A percentile compares a stretch with the other conserved stretches of the same genome.
Evolutionary conservation across 2,329 filamentous ascomycete species (phyloP).

Genomic region (Aureobasidium sp.): DNA sequence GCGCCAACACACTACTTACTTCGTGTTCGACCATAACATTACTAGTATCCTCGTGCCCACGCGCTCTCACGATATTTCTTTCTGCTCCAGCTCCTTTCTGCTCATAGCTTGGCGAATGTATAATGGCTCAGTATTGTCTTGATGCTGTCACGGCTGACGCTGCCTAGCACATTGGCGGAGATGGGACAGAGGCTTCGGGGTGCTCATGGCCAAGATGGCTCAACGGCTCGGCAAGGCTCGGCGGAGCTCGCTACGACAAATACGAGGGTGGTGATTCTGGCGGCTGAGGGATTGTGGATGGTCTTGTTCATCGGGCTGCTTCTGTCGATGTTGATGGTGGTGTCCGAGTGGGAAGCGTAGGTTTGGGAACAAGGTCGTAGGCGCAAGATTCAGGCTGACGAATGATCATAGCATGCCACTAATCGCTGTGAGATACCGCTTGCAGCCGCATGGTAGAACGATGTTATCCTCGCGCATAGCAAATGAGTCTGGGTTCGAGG

Average conservation of each 20-base stretch:
- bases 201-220: background rate
- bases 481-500: background rate
- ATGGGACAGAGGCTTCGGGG: background rate
- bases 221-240: background rate
- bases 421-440: too few species aligned
- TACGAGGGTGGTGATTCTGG: too few species aligned
- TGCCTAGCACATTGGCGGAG: constrained; percentile 6
- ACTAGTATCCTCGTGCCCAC: background rate
- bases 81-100: background rate
- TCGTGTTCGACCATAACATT: background rate
- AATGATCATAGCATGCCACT: too few species aligned
- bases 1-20: background rate
- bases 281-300: too few species aligned
- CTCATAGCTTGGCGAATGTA: background rate
- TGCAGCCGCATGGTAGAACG: background rate
- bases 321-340: too few species aligned
- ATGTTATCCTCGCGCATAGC: background rate
- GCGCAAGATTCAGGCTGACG: too few species aligned
- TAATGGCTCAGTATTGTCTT: background rate
- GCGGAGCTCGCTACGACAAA: background rate
- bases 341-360: too few species aligned
- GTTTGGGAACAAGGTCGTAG: too few species aligned
- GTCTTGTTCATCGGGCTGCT: too few species aligned
- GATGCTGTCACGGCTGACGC: constrained; percentile 5
- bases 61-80: background rate